Conservation (phyloP, 2,329 filamentous ascomycete genomes). For the Sclerotinia nivalis region DNA sequence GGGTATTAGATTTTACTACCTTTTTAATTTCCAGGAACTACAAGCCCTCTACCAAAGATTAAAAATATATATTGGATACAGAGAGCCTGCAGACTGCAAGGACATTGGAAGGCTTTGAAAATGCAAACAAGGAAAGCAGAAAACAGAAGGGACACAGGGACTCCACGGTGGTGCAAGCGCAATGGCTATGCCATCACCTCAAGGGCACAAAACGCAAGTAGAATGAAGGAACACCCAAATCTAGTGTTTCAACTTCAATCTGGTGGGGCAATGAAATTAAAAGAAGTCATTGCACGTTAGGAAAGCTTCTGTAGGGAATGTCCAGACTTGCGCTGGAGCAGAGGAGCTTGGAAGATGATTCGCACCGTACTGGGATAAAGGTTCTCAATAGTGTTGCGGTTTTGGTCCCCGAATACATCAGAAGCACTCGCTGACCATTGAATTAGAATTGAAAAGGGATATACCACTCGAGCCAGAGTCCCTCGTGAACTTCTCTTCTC, state of each 20-base stretch:
- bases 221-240: neutral
- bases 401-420: neutral
- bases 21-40: neutral
- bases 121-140: neutral
- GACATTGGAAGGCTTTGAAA: neutral
- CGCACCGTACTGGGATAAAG: neutral
- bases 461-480: neutral
- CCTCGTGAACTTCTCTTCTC: constrained; percentile 4
- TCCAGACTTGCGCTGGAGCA: neutral
- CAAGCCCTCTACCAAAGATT: neutral
- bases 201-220: neutral
- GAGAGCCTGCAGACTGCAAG: neutral
- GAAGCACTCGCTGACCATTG: constrained; percentile 8
- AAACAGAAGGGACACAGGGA: neutral
- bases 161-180: neutral
- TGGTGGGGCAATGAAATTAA: neutral
- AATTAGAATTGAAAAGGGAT: neutral
- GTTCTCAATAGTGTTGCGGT: neutral
- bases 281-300: too few species aligned
- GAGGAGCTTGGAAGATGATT: neutral
- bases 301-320: neutral
- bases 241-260: neutral
- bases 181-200: neutral
- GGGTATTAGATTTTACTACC: neutral
- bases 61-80: neutral